Evolutionary conservation across 169 alveolate species (phyloP).

Genomic region (Perkinsus chesapeaki): DNA sequence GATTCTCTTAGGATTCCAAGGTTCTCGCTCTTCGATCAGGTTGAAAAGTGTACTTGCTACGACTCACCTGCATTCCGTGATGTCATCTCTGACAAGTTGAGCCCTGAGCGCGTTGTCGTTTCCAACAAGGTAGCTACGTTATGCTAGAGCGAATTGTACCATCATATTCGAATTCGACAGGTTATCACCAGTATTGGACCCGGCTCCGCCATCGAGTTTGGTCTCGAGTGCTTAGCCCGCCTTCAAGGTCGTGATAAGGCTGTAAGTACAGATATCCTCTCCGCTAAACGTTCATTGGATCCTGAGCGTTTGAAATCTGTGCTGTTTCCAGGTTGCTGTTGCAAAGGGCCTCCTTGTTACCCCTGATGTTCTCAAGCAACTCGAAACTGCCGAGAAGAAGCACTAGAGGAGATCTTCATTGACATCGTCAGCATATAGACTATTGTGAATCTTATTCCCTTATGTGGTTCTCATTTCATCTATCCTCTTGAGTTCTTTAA

Average conservation of each 20-base stretch:
- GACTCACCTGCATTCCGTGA: slow-evolving; percentile 6
- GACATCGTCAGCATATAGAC: neutral
- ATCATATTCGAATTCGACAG: neutral
- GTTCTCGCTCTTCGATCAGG: too few species aligned
- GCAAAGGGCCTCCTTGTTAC: neutral
- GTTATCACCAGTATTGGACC: slow-evolving; percentile 10
- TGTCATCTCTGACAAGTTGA: neutral
- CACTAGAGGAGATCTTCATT: neutral
- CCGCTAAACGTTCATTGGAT: neutral
- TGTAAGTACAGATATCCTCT: too few species aligned
- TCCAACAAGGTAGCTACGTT: neutral
- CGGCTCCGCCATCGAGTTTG: slow-evolving; percentile 14
- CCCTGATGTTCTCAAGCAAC: neutral
- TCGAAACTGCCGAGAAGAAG: neutral
- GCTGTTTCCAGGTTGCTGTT: neutral
- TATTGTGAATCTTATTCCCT: neutral
- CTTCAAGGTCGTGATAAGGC: neutral
- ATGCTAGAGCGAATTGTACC: neutral
- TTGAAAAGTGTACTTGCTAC: neutral
- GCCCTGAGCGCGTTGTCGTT: neutral
- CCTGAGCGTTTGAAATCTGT: neutral
- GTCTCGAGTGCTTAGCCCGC: neutral
- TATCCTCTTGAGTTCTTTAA: neutral
- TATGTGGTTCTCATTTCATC: neutral
- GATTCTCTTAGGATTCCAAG: neutral